These are phyloP conservation scores for Nakazawaea anatomiae DNA, from an alignment of 805 yeast genomes.

Conservation along the genomic window DNA sequence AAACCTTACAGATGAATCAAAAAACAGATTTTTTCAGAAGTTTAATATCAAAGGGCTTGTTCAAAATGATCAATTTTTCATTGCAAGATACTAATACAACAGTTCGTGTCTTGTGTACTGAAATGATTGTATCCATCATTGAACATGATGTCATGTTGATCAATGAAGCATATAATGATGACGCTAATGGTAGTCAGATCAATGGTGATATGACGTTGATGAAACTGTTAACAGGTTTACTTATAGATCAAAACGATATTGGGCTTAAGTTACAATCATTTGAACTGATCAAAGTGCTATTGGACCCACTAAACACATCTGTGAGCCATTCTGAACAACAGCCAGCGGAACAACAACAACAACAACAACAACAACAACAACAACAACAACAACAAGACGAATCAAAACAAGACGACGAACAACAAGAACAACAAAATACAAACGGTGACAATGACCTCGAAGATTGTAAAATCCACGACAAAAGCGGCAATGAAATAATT, in stretches of 20 bases:
- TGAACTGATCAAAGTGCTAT: slow-evolving; percentile 72
- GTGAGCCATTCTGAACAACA: background rate
- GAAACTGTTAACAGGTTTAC: slow-evolving; percentile 47
- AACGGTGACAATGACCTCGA: slow-evolving; percentile 12
- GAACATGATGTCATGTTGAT: slow-evolving; percentile 77
- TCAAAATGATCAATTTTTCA: slow-evolving; percentile 67
- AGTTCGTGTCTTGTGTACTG: slow-evolving; percentile 69
- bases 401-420: background rate
- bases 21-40: slow-evolving; percentile 58
- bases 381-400: background rate
- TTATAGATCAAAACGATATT: slow-evolving; percentile 56
- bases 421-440: background rate
- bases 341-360: background rate
- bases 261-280: slow-evolving; percentile 78
- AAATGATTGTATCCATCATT: slow-evolving; percentile 69
- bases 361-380: background rate
- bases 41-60: slow-evolving; percentile 63
- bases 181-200: slow-evolving; percentile 16
- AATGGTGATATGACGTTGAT: slow-evolving; percentile 57
- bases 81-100: slow-evolving; percentile 42
- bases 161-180: slow-evolving; percentile 16
- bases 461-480: background rate
- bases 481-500: slow-evolving; percentile 2
- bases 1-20: slow-evolving; percentile 54
- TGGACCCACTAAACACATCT: slow-evolving; percentile 43